These are phyloP conservation scores for Ampelocalamus luodianensis DNA, from an alignment of 176 grass and related monocot species.

Conservation along the genomic window DNA sequence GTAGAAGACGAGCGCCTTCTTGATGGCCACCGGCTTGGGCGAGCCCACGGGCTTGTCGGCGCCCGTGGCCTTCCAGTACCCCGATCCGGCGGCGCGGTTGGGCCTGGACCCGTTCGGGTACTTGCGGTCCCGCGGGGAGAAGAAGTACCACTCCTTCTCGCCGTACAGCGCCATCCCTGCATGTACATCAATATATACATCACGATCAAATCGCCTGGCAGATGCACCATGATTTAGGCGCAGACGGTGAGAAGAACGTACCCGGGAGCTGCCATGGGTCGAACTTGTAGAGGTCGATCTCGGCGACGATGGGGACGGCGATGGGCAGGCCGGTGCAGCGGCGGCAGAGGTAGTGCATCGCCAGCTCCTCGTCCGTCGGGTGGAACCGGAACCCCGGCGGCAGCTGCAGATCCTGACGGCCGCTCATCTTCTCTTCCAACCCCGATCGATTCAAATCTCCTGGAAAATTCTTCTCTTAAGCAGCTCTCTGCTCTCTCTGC, in stretches of 20 bases:
- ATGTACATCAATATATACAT: neutral
- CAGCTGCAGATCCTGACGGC: constrained; percentile 58
- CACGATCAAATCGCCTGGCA: neutral
- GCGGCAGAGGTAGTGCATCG: constrained; percentile 93
- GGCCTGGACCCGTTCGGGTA: constrained; percentile 88
- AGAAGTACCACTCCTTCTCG: constrained; percentile 97
- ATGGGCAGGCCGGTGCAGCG: constrained; percentile 73
- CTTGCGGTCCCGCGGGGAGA: constrained; percentile 89
- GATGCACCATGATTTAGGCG: neutral
- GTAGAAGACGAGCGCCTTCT: constrained; percentile 94
- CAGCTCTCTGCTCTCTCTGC: neutral
- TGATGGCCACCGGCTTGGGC: constrained; percentile 76
- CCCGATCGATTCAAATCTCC: neutral
- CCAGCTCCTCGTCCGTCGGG: constrained; percentile 96
- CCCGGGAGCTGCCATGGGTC: constrained; percentile 88
- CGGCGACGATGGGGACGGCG: constrained; percentile 84
- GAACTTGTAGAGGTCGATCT: constrained; percentile 98
- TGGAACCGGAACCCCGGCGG: constrained; percentile 98
- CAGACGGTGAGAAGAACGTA: neutral
- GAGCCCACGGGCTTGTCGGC: constrained; percentile 80
- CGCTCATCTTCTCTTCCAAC: constrained; percentile 42
- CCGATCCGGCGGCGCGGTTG: constrained; percentile 73
- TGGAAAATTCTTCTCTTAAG: neutral
- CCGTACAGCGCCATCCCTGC: constrained; percentile 79
- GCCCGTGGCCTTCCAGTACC: constrained; percentile 95